These are phyloP conservation scores for Bryoerythrophyllum caledonicum DNA, from an alignment of 225 moss, liverwort and hornwort species.

Conservation along the genomic window DNA sequence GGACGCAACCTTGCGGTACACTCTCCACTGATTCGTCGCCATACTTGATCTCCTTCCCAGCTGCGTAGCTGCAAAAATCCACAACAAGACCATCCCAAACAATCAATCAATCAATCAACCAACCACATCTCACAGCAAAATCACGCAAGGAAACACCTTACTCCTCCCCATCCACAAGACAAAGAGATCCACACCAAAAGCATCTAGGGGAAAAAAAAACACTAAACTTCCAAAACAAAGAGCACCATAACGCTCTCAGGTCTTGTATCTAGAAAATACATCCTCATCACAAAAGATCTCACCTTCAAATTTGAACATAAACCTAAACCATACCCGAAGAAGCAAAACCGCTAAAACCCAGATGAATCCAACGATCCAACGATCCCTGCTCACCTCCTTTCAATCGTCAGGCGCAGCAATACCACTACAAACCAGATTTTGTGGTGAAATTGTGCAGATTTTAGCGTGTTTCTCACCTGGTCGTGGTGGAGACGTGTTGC, in stretches of 20 bases:
- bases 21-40: conserved; percentile 33
- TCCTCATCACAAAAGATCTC: too few relatives aligned
- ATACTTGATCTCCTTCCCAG: conserved; percentile 46
- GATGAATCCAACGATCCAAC: background rate
- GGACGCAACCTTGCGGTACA: conserved; percentile 60
- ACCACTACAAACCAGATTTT: too few relatives aligned
- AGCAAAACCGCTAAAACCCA: background rate
- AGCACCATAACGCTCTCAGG: too few relatives aligned
- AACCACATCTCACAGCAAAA: background rate
- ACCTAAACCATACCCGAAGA: too few relatives aligned
- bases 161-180: background rate
- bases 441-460: too few relatives aligned
- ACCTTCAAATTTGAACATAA: too few relatives aligned
- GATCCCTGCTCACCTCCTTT: too few relatives aligned
- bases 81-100: background rate
- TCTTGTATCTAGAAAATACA: too few relatives aligned
- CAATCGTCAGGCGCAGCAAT: too few relatives aligned
- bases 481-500: conserved; percentile 72
- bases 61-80: conserved; percentile 61
- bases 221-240: too few relatives aligned
- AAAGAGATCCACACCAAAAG: background rate
- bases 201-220: too few relatives aligned
- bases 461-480: conserved; percentile 37
- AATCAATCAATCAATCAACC: background rate
- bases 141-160: background rate